A percentile compares a stretch with the other conserved stretches of the same genome.
Conservation (phyloP, 176 grass and related monocot genomes). For the Oryza australiensis region DNA sequence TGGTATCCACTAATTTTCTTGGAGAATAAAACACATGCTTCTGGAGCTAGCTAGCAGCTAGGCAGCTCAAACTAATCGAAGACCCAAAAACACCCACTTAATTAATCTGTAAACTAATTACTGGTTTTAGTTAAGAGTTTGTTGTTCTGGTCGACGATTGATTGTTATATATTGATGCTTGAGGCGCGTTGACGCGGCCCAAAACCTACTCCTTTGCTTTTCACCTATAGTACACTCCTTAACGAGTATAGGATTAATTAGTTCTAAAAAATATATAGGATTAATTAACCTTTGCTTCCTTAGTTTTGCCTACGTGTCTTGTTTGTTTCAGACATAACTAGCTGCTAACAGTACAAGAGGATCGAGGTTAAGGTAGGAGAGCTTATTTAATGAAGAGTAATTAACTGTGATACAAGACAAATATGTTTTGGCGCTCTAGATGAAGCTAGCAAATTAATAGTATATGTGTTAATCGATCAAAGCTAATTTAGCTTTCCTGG, state of each 20-base stretch:
- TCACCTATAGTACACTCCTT: too few relatives aligned
- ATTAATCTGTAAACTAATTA: neutral
- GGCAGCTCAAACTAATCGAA: neutral
- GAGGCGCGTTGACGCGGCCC: too few relatives aligned
- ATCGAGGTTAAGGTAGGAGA: neutral
- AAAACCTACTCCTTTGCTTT: too few relatives aligned
- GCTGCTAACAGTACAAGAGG: neutral
- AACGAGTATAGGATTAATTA: too few relatives aligned
- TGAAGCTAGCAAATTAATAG: neutral
- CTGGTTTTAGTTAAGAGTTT: too few relatives aligned
- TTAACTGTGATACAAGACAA: slow-evolving; percentile 11
- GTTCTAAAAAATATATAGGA: too few relatives aligned
- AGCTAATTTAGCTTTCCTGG: neutral
- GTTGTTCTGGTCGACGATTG: neutral
- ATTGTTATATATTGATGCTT: neutral
- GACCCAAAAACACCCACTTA: neutral
- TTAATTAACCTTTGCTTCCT: neutral
- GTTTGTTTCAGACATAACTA: neutral
- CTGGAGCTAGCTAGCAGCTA: too few relatives aligned
- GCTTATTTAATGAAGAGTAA: neutral
- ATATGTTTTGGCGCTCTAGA: slow-evolving; percentile 33
- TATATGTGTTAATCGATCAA: neutral
- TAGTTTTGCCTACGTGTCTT: neutral
- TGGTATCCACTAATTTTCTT: too few relatives aligned
- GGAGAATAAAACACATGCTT: too few relatives aligned